Evolutionary conservation across 108 stramenopile species (phyloP), one percentile per base, ranked within the genome.

Genomic region (Skeletonema grethae): DNA sequence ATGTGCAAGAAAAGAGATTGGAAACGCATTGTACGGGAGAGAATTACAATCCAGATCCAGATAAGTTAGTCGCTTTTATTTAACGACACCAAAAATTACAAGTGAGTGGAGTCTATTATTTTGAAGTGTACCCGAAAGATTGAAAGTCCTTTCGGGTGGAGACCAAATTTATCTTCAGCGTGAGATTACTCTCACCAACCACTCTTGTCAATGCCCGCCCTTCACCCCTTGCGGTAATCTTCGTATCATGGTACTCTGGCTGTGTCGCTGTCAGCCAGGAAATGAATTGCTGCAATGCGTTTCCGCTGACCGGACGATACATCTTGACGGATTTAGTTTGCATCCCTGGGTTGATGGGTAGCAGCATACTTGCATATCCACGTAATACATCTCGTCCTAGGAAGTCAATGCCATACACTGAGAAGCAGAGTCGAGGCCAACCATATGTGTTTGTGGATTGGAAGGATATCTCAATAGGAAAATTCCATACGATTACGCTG

Each of bases 401-500:
- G 25, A 73, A 82, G 75, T 96, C 95, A 31, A 93, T 75, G 18
- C 88, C 88, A 60, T 90, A 91, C 55, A 90, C 61, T 15, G 82
- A 76, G 28, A 96, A 25, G 8, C 83, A 88, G 13, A 96, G 60
- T 3, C 95, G 79, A n/a, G 95, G 95, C 95, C 95, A 96, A 1
- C 95, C 95, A 69, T 75, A 77, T 0, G 91, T 85, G 56, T 91
- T 94, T 0, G 93, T 93, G 5, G 90, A 72, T 67, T 87, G 90
- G 76, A 93, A 93, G 16, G 91, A 76, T 0, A 92, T 75, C 20
- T 95, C 93, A 53, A 96, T 72, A 6, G 95, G 95, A 61, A 96
- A 93, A 65, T 95, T 95, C 91, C 92, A 96, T 16, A 93, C 87
- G n/a, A 87, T 87, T 6, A 41, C 53, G n/a, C 64, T 63, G 39